Base-by-base conservation (phyloP, 352 stramenopile genomes). In the Pythium guiyangense region DNA sequence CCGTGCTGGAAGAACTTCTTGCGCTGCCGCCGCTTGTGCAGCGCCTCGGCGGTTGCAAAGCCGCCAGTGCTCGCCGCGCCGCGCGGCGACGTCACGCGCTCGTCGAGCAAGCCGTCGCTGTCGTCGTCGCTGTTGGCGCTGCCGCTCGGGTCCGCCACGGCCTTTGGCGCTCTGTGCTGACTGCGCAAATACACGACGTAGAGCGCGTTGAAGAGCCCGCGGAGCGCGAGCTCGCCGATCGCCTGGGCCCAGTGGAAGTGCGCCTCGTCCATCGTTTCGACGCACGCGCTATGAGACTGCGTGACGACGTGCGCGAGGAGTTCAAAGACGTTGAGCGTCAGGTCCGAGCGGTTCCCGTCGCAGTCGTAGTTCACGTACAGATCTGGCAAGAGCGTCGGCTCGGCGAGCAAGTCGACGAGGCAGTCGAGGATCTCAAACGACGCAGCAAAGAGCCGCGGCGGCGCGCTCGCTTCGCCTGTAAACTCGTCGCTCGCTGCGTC, bases 351-450 rank as follows among this genome's bases (percentile, higher is more conserved):
- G 49, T 98, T 89, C n/a, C 97, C 85, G 61, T 98, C 96, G 63
- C 96, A 99, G 73, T 99, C 97, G 73, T 99, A 99, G 66, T 99
- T 99, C 34, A 98, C 86, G 64, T 99, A 99, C 12, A 99, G 63
- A 67, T 99, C 97, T 5, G 96, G 85, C 52, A 99, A 87, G 2
- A 99, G 65, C 10, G 86, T 92, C 35, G 96, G 83, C 70, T 99
- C 96, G 12, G 92, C 74, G 44, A 97, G 96, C 49, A 99, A 94
- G 58, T 99, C 97, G 8, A 99, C 79, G 6, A 99, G 72, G 34
- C 80, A 97, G 67, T 99, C 75, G 14, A 90, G 55, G 43, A 94
- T 77, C 64, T 94, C 85, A 58, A 88, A 79, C 8, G 83, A 90
- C 17, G 83, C 70, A 9, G 64, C 69, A 50, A 81, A 88, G 20